Conservation (phyloP, 345 rosid genomes). For the Gossypium arboreum region DNA sequence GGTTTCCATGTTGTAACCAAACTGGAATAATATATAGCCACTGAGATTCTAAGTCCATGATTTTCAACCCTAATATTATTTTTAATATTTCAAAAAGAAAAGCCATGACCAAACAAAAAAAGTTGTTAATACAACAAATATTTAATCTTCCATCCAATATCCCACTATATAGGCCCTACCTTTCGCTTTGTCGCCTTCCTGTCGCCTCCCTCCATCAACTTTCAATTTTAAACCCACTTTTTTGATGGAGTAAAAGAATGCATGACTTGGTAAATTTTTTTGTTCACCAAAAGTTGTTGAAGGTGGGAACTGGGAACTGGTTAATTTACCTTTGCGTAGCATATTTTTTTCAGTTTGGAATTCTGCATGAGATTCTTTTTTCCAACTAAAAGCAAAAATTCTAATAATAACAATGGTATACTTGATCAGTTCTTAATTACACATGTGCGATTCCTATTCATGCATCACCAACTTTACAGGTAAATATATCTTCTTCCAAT, state of each 20-base stretch:
- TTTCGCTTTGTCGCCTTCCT: constrained; percentile 36
- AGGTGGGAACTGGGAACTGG: too few species aligned
- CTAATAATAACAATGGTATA: too few species aligned
- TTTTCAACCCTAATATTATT: neutral
- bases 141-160: constrained; percentile 28
- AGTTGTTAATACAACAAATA: neutral
- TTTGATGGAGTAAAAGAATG: neutral
- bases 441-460: too few species aligned
- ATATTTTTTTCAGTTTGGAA: neutral
- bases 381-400: too few species aligned
- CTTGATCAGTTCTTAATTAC: too few species aligned
- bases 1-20: neutral
- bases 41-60: constrained; percentile 28
- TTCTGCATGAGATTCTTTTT: neutral
- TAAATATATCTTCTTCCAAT: too few species aligned
- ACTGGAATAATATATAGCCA: neutral
- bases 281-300: too few species aligned
- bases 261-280: too few species aligned
- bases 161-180: constrained; percentile 35
- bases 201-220: constrained; percentile 24
- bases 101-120: constrained; percentile 6
- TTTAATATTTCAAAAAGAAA: neutral
- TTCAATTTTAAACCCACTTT: neutral
- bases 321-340: too few species aligned
- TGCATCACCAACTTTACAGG: too few species aligned